phyloP scores from a whole-genome alignment of 176 grass and related monocot genomes.

The Oryza longistaminata region DNA sequence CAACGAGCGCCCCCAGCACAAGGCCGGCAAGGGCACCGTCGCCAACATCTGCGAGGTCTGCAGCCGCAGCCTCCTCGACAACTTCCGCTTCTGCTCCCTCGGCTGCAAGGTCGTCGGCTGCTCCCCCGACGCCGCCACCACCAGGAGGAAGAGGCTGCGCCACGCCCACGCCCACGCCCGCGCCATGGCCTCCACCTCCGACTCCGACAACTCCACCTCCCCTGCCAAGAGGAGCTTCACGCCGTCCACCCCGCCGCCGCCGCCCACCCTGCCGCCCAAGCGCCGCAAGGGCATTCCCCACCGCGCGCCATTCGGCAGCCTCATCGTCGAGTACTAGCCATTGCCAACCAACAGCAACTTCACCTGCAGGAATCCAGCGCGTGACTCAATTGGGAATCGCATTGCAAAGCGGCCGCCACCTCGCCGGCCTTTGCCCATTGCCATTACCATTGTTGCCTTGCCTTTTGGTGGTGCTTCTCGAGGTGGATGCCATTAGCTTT shows the following conservation, averaged over 20 bases:
- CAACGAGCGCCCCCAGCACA: conserved; percentile 90
- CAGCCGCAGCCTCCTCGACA: conserved; percentile 90
- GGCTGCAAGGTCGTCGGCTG: conserved; percentile 74
- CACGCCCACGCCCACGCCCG: background rate
- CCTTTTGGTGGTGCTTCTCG: conserved; percentile 55
- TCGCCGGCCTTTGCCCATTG: conserved; percentile 29
- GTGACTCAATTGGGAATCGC: conserved; percentile 6
- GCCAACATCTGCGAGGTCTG: conserved; percentile 95
- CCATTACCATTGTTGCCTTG: conserved; percentile 24
- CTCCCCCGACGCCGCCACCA: conserved; percentile 33
- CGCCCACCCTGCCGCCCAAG: conserved; percentile 48
- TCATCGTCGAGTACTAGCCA: conserved; percentile 65
- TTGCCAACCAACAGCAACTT: background rate
- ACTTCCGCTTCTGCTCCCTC: conserved; percentile 98
- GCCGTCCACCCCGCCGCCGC: conserved; percentile 72
- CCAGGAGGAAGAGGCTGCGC: conserved; percentile 35
- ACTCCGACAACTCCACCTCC: conserved; percentile 36
- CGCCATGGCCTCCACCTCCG: conserved; percentile 14
- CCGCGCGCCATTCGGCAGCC: conserved; percentile 78
- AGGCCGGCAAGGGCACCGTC: conserved; percentile 53
- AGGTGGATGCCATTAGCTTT: conserved; percentile 64
- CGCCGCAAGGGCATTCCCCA: conserved; percentile 91
- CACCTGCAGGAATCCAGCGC: background rate
- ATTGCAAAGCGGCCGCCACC: conserved; percentile 39
- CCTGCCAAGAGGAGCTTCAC: conserved; percentile 59